Evolutionary conservation across 176 grass and related monocot species (phyloP), one percentile per base, ranked within the genome.

Genomic region (Carex myosuroides): DNA sequence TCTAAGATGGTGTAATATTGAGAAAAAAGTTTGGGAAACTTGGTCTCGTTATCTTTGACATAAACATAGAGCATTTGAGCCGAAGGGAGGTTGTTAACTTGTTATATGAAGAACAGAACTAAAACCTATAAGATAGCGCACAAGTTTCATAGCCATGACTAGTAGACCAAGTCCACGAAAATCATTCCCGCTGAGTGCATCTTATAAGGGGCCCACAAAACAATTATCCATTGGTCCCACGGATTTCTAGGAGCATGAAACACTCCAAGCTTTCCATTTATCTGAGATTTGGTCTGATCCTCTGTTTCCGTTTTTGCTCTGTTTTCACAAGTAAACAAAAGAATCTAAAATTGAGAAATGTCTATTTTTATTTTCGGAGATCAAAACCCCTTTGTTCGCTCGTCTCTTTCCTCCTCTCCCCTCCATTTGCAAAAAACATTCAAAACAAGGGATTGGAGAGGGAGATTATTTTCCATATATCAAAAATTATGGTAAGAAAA

Each of bases 341-440:
- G 66, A 44, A 52, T 53, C 80, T 29, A 68, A 83, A 68, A 26
- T 68, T 83, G 62, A 83, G n/a, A 52, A 67, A 26, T 83, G 12
- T 52, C 79, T 65, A 81, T 81, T 39, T 81, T 81, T 63, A 46
- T 63, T 65, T 42, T 41, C 79, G 13, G 41, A 65, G 21, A 44
- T 60, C 79, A 42, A 57, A 39, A 20, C 39, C 13, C 20, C 58
- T 81, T 46, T 37, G 57, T 60, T 44, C 41, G n/a, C n/a, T 58
- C 64, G 59, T 81, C 79, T 81, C 79, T 60, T 63, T 74, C 79
- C 37, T 81, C 79, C 61, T 33, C 33, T 81, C 59, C 57, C 79
- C 62, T 83, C 79, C 22, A 42, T 52, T 83, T 32, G 81, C 41
- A 32, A 32, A 68, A 66, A 53, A 50, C 5, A 29, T 22, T 44